Evolutionary conservation across 805 yeast species (phyloP).

Genomic region (Yarrowia bubula): DNA sequence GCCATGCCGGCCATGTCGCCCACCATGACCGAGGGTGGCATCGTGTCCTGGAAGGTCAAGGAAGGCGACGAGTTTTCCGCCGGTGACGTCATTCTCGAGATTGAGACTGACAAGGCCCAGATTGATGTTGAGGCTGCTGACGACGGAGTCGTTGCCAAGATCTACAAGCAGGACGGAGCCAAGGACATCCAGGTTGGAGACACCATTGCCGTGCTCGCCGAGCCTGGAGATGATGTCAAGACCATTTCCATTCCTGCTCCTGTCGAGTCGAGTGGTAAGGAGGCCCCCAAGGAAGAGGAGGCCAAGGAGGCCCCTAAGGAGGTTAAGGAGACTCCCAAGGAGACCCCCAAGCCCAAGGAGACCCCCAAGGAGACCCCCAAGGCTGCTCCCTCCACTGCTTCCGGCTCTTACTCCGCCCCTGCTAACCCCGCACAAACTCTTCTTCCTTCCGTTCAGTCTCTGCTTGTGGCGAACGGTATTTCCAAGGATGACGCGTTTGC

Average conservation of each 20-base stretch:
- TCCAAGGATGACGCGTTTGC: slow-evolving; percentile 66
- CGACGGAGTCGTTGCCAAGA: slow-evolving; percentile 85
- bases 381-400: slow-evolving; percentile 21
- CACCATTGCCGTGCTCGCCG: slow-evolving; percentile 87
- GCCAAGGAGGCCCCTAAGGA: slow-evolving; percentile 29
- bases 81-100: slow-evolving; percentile 95
- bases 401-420: slow-evolving; percentile 34
- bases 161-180: slow-evolving; percentile 65
- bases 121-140: slow-evolving; percentile 97
- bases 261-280: slow-evolving; percentile 33
- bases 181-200: slow-evolving; percentile 80
- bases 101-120: slow-evolving; percentile 96
- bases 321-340: slow-evolving; percentile 28
- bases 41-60: slow-evolving; percentile 84
- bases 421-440: slow-evolving; percentile 70
- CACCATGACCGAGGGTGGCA: slow-evolving; percentile 94
- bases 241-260: slow-evolving; percentile 55
- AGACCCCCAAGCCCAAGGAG: too few relatives aligned
- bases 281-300: slow-evolving; percentile 31
- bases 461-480: slow-evolving; percentile 61
- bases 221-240: slow-evolving; percentile 76
- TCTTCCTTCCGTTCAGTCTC: slow-evolving; percentile 72
- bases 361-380: slow-evolving; percentile 19
- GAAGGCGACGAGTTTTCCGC: slow-evolving; percentile 66
- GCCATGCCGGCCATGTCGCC: slow-evolving; percentile 99